A percentile compares a stretch with the other conserved stretches of the same genome.
Conservation (phyloP, 2,329 filamentous ascomycete species). For the Alternaria dauci region DNA sequence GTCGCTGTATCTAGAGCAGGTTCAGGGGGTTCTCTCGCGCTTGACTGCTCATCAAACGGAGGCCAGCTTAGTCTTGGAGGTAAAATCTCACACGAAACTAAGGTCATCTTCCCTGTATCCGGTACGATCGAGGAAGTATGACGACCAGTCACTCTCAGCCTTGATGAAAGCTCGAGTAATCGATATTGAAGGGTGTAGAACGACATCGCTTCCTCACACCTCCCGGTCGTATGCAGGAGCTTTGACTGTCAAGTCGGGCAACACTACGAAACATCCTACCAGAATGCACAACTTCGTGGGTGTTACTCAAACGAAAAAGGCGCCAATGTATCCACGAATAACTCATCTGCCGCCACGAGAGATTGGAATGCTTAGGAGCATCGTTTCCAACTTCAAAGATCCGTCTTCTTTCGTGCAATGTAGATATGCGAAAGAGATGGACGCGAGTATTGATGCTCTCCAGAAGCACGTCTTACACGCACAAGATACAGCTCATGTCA, state of each 20-base stretch:
- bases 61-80: background rate
- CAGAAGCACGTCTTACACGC: background rate
- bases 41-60: slow-evolving; percentile 1
- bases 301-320: background rate
- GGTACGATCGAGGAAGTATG: background rate
- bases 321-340: background rate
- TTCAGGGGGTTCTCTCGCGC: slow-evolving; percentile 50
- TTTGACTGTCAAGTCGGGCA: background rate
- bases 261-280: background rate
- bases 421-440: slow-evolving; percentile 52
- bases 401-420: slow-evolving; percentile 47
- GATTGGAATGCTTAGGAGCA: slow-evolving; percentile 20
- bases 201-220: background rate
- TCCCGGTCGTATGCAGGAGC: background rate
- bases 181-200: background rate
- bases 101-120: background rate
- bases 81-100: background rate
- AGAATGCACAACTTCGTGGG: background rate
- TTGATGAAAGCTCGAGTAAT: background rate
- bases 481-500: background rate
- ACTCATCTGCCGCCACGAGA: background rate
- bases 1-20: slow-evolving; percentile 53
- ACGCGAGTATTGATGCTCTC: slow-evolving; percentile 48
- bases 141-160: slow-evolving; percentile 9
- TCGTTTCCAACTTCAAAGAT: slow-evolving; percentile 23